A percentile compares a stretch with the other conserved stretches of the same genome.
Evolutionary conservation across 2,329 filamentous ascomycete species (phyloP).

Genomic region (Aspergillus luchuensis): DNA sequence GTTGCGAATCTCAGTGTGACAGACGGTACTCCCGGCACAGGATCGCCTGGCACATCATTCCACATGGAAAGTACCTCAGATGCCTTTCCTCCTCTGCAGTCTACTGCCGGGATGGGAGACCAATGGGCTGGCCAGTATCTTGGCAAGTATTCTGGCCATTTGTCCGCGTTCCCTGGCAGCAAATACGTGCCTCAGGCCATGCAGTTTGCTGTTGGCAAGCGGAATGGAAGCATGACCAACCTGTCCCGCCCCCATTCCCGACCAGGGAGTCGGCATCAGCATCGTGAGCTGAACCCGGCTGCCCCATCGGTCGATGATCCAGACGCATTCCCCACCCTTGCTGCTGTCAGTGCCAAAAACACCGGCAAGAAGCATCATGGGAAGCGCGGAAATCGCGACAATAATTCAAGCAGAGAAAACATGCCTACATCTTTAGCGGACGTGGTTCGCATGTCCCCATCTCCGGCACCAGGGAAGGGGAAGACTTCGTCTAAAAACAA

Average conservation of each 20-base stretch:
- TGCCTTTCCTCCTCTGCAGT: constrained; percentile 76
- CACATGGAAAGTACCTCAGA: constrained; percentile 77
- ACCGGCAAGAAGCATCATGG: constrained; percentile 85
- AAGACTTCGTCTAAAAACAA: constrained; percentile 59
- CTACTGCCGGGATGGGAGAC: constrained; percentile 61
- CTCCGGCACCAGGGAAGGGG: constrained; percentile 65
- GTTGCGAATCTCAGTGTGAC: constrained; percentile 79
- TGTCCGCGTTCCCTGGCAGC: constrained; percentile 48
- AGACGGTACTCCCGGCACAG: constrained; percentile 46
- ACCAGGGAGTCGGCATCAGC: constrained; percentile 78
- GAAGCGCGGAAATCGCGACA: constrained; percentile 67
- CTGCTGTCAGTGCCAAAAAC: constrained; percentile 71
- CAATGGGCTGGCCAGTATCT: constrained; percentile 56
- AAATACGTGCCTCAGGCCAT: constrained; percentile 37
- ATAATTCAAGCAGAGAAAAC: constrained; percentile 65
- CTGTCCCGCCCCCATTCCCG: constrained; percentile 73
- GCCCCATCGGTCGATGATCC: constrained; percentile 86
- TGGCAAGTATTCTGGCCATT: constrained; percentile 48
- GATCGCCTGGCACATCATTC: constrained; percentile 63
- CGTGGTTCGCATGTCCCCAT: constrained; percentile 92
- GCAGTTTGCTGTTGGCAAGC: constrained; percentile 34
- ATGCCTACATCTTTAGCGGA: constrained; percentile 81
- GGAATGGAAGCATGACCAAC: constrained; percentile 54
- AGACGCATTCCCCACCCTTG: constrained; percentile 89
- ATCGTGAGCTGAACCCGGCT: constrained; percentile 62